These are phyloP conservation scores for Huntiella abstrusa DNA, from an alignment of 2,329 filamentous ascomycete species.

Conservation along the genomic window DNA sequence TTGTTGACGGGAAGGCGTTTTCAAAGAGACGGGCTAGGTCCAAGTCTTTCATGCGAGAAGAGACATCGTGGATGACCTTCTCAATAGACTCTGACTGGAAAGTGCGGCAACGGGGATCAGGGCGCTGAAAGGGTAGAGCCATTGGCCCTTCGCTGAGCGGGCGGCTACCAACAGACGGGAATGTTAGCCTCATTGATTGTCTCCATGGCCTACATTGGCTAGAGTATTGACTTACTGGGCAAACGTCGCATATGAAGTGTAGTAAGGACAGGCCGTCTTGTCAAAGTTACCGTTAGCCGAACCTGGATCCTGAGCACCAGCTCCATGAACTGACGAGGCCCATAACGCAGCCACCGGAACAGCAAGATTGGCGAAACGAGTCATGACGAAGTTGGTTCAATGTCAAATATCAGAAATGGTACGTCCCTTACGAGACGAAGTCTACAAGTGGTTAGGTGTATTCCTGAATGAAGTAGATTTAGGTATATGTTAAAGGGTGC, in stretches of 20 bases:
- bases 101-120: slow-evolving; percentile 63
- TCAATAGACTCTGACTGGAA: slow-evolving; percentile 79
- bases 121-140: slow-evolving; percentile 69
- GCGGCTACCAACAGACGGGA: slow-evolving; percentile 27
- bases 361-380: slow-evolving; percentile 4
- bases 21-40: slow-evolving; percentile 87
- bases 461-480: too few species aligned
- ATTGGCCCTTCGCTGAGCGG: slow-evolving; percentile 68
- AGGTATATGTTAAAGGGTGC: too few species aligned
- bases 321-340: background rate
- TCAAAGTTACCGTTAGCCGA: slow-evolving; percentile 10
- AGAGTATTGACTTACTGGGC: slow-evolving; percentile 19
- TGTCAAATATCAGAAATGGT: too few species aligned
- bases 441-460: too few species aligned
- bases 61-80: slow-evolving; percentile 68
- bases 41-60: slow-evolving; percentile 57
- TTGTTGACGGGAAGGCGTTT: slow-evolving; percentile 82
- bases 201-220: too few species aligned
- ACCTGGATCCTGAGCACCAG: background rate
- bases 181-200: too few species aligned
- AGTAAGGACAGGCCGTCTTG: slow-evolving; percentile 22
- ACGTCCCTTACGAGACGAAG: too few species aligned
- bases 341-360: slow-evolving; percentile 2
- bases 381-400: background rate
- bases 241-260: slow-evolving; percentile 21